Base-by-base conservation (phyloP, 148 eudicot genomes). In the Fallopia convolvulus region DNA sequence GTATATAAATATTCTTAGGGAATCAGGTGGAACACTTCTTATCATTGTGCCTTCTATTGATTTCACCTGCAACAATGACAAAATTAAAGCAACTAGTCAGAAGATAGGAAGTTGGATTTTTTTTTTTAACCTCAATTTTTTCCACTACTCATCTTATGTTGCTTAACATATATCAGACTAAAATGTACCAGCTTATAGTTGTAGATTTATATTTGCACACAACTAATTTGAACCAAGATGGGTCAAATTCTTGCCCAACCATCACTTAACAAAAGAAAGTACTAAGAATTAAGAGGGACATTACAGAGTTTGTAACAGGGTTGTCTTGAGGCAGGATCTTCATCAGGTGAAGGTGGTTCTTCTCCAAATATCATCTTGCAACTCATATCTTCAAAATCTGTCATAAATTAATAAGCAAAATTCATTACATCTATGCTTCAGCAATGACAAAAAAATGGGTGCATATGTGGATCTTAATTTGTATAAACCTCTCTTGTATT, bases 361-460 rank as follows among this genome's bases (percentile, higher is more conserved):
- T 79, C 85, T 12, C 97, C 97, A 79, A 86, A 91, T 81, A 79
- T 85, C 84, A 91, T 91, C 70, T 91, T 86, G 74, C 97, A 91
- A 76, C 97, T 91, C 97, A 91, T 91, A 79, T 89, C 93, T 74
- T 93, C 98, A 87, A 88, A 93, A 86, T 93, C 98, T 92, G 81
- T 33, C 82, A 83, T 68, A 76, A 11, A 55, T n/a, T n/a, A n/a
- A n/a, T n/a, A n/a, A n/a, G n/a, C n/a, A n/a, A 11, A 55, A 33
- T 53, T 32, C 6, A 77, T 46, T 61, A 42, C 52, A 74, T 20
- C n/a, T 61, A 10, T 44, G 75, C 32, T 61, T 36, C 74, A 18
- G 56, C 41, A 23, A 49, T 13, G 12, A 21, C 0, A 36, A 11
- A 36, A 11, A 33, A 20, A 30, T 33, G 41, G 47, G 5, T 33